These are phyloP conservation scores for Monosporascus ibericus DNA, from an alignment of 2,329 filamentous ascomycete genomes.

Conservation along the genomic window DNA sequence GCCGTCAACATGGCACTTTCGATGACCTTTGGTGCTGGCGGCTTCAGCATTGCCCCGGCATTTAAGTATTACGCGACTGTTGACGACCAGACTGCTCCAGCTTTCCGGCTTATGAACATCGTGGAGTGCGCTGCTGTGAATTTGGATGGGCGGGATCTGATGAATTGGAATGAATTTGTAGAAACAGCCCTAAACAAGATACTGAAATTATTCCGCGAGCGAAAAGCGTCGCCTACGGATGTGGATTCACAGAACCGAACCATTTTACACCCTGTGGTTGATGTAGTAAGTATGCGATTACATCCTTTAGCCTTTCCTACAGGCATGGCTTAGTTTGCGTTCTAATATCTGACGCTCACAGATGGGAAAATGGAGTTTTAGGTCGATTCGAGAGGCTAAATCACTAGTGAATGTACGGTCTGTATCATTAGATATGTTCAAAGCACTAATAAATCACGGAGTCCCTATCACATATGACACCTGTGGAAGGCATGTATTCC, in stretches of 20 bases:
- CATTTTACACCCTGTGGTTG: background rate
- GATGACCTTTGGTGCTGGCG: background rate
- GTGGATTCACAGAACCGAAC: background rate
- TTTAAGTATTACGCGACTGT: background rate
- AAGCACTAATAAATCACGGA: background rate
- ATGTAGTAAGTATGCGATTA: background rate
- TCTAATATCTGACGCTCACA: no score
- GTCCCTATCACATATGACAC: background rate
- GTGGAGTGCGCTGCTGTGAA: no score
- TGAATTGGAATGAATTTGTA: background rate
- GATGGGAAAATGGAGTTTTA: no score
- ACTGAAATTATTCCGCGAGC: background rate
- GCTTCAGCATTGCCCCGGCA: background rate
- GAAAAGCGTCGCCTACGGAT: background rate
- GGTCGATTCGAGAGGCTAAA: no score
- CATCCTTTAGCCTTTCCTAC: background rate
- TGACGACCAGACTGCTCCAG: background rate
- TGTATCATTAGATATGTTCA: background rate
- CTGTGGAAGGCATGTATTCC: background rate
- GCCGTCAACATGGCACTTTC: background rate
- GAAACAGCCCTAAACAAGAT: background rate
- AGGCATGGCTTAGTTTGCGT: background rate
- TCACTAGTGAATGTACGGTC: background rate
- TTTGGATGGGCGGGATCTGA: background rate
- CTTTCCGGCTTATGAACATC: background rate